Evolutionary conservation across 2,329 filamentous ascomycete genomes (phyloP), one percentile per base, ranked within the genome.

Genomic region (Hirsutella thompsonii): DNA sequence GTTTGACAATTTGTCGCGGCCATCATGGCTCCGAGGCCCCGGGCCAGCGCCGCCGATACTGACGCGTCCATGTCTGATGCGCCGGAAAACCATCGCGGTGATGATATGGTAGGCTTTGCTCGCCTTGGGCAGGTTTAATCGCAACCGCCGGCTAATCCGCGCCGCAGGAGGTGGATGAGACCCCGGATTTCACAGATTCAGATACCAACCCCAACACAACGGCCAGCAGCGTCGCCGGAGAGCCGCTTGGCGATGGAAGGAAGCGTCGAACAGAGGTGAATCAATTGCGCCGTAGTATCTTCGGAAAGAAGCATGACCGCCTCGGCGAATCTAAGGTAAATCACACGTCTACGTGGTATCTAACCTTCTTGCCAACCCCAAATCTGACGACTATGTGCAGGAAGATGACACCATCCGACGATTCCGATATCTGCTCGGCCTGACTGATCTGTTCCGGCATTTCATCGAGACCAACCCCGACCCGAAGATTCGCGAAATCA

Each of bases 391-490:
- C 21, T n/a, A n/a, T 10, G 4, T 46, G 32, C 42, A 90, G 85
- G 90, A 95, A 67, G 86, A 95, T 69, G 90, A 96, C 56, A 93
- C 87, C 1, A 86, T 96, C 55, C 79, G 90, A 52, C 76, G 92
- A 58, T 98, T 98, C 60, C 81, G 88, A 48, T 98, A 98, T 59
- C 75, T 98, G 1, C 75, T 98, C 13, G 93, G 93, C 20, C 70
- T 98, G 40, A 98, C 92, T 14, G 92, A 98, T 55, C 72, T 98
- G 18, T 98, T 98, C 68, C 87, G 93, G 49, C 92, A 98, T 64
- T 98, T 98, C 62, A 98, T 98, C 64, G 89, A 96, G 57, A 87
- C 88, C 8, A 98, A 95, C 56, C 90, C 89, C 5, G 89, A 98
- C 56, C 90, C 92, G 14, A 86, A 85, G 53, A 92, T 96, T 55